Percentiles rank a stretch among this genome's conserved stretches.
Evolutionary conservation across 2,329 filamentous ascomycete species (phyloP).

Genomic region (Aspergillus pseudotamarii): DNA sequence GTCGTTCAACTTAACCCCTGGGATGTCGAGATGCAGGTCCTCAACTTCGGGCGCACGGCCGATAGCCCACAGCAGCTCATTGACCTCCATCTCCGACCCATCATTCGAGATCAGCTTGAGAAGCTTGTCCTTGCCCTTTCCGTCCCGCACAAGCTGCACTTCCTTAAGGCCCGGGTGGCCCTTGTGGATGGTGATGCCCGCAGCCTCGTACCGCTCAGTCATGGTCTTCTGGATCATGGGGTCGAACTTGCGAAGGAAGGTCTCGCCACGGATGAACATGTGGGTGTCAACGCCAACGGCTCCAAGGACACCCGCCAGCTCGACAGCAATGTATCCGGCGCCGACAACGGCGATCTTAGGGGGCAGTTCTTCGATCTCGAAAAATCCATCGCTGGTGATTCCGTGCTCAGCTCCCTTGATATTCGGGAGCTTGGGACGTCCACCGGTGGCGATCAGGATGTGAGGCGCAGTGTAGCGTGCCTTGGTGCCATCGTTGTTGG

Average conservation of each 20-base stretch:
- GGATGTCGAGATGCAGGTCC: constrained; percentile 44
- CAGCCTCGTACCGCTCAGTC: constrained; percentile 54
- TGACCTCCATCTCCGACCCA: constrained; percentile 48
- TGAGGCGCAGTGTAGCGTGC: constrained; percentile 48
- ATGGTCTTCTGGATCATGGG: constrained; percentile 56
- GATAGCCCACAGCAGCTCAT: constrained; percentile 56
- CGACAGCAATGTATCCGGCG: constrained; percentile 56
- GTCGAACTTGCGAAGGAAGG: constrained; percentile 55
- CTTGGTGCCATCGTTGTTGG: constrained; percentile 45
- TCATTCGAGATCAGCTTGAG: constrained; percentile 49
- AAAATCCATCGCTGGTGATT: constrained; percentile 56
- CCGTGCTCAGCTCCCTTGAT: constrained; percentile 52
- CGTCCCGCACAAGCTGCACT: constrained; percentile 47
- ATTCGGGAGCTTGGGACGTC: constrained; percentile 47
- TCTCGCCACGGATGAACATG: constrained; percentile 53
- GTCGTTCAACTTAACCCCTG: constrained; percentile 45
- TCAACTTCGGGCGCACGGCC: constrained; percentile 51
- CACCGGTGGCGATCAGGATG: constrained; percentile 53
- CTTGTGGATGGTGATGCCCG: constrained; percentile 52
- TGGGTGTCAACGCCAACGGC: constrained; percentile 54
- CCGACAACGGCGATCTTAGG: constrained; percentile 55
- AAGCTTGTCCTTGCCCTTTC: constrained; percentile 51
- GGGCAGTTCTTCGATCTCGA: constrained; percentile 53
- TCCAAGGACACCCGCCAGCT: constrained; percentile 54
- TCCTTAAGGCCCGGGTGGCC: constrained; percentile 52